These are phyloP conservation scores for Paecilomyces fulvus DNA, from an alignment of 2,329 filamentous ascomycete genomes.

Conservation along the genomic window DNA sequence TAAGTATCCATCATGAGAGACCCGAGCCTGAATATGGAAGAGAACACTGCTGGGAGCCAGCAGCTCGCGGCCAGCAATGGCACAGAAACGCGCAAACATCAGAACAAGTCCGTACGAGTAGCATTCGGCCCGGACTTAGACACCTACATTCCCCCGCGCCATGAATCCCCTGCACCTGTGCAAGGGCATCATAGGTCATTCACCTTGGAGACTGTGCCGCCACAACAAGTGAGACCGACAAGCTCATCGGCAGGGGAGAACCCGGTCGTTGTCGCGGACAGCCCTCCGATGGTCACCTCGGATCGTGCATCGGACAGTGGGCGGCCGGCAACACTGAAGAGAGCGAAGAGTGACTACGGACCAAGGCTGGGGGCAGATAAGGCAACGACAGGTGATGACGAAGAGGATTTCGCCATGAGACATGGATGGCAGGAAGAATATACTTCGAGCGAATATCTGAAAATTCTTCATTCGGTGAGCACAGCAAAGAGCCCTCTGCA, in stretches of 20 bases:
- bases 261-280: conserved; percentile 10
- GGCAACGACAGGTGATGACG: conserved; percentile 30
- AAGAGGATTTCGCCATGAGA: conserved; percentile 52
- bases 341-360: conserved; percentile 48
- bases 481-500: conserved; percentile 4
- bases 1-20: conserved; percentile 27
- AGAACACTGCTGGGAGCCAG: conserved; percentile 15
- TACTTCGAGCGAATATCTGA: conserved; percentile 81
- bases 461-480: conserved; percentile 68
- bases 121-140: conserved; percentile 32
- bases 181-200: conserved; percentile 17
- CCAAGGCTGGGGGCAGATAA: conserved; percentile 29
- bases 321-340: conserved; percentile 31
- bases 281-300: conserved; percentile 16
- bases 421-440: conserved; percentile 93
- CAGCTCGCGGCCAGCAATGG: conserved; percentile 20
- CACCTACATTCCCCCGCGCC: conserved; percentile 27
- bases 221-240: conserved; percentile 17
- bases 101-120: conserved; percentile 27
- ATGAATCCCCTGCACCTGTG: conserved; percentile 22
- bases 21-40: conserved; percentile 27
- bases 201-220: conserved; percentile 4
- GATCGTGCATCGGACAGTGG: conserved; percentile 22
- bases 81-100: conserved; percentile 21
- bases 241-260: conserved; percentile 22